These are phyloP conservation scores for Vitis vinifera DNA, from an alignment of 164 flowering plant species.

Conservation along the genomic window DNA sequence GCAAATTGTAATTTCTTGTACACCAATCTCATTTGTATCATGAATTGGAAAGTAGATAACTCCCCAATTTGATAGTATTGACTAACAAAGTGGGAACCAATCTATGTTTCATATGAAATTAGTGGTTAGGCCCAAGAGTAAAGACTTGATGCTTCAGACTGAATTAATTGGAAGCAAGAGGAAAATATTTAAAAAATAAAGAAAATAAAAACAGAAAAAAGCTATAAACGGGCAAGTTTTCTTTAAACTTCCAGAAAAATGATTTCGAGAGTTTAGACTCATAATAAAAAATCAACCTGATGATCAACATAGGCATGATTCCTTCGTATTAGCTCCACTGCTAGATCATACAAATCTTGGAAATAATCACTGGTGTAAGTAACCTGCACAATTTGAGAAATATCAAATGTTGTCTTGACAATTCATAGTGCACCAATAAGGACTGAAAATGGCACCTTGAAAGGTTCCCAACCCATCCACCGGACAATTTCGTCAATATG, in stretches of 20 bases:
- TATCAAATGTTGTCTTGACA: conserved; percentile 1
- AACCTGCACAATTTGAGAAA: conserved; percentile 46
- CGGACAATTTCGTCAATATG: conserved; percentile 88
- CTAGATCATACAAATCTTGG: conserved; percentile 82
- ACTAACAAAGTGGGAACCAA: not conserved
- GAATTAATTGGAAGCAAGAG: not conserved
- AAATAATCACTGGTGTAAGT: conserved; percentile 97
- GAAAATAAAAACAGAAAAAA: not conserved
- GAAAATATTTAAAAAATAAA: not conserved
- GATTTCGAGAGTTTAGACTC: not conserved
- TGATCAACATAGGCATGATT: conserved; percentile 99
- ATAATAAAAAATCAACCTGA: conserved; percentile 56
- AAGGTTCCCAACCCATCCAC: conserved; percentile 99
- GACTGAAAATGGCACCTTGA: conserved; percentile 53
- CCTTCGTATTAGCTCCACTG: conserved; percentile 84
- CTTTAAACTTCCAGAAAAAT: no score
- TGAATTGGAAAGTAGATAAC: not conserved
- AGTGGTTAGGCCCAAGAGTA: not conserved
- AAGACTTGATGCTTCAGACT: not conserved
- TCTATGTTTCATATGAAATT: not conserved
- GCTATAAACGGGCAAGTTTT: no score
- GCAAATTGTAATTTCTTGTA: not conserved
- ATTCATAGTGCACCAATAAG: not conserved
- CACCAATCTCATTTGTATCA: not conserved
- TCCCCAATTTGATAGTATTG: not conserved